phyloP scores from a whole-genome alignment of 169 alveolate genomes.

The Plasmodium berghei region DNA sequence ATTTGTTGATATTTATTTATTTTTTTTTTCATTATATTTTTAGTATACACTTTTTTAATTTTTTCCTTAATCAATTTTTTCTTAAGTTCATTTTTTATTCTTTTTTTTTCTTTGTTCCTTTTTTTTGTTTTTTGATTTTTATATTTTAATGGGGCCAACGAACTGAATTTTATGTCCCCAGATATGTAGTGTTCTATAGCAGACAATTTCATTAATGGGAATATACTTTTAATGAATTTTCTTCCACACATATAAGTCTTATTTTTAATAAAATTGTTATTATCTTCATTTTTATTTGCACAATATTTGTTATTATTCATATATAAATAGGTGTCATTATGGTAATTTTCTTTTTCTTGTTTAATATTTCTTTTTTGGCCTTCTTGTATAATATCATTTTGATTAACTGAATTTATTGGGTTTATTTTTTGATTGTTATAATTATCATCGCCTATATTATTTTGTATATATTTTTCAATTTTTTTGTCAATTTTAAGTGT shows the following conservation, averaged over 20 bases:
- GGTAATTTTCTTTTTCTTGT: not conserved
- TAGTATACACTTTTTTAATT: conserved; percentile 49
- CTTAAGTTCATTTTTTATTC: conserved; percentile 39
- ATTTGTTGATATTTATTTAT: conserved; percentile 25
- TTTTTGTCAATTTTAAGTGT: conserved; percentile 68
- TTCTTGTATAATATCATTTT: not conserved
- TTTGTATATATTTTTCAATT: conserved; percentile 49
- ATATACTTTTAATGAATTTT: conserved; percentile 67
- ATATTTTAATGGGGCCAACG: conserved; percentile 70
- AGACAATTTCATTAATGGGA: conserved; percentile 71
- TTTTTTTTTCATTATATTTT: conserved; percentile 25
- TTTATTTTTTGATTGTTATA: conserved; percentile 1
- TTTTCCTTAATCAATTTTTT: conserved; percentile 42
- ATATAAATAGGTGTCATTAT: not conserved
- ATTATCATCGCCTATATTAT: conserved; percentile 8
- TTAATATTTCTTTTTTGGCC: not conserved
- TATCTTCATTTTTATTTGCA: not conserved
- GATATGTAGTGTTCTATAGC: conserved; percentile 72
- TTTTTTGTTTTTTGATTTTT: conserved; percentile 4
- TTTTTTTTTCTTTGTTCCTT: conserved; percentile 39
- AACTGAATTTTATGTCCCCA: conserved; percentile 73
- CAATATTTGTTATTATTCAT: not conserved
- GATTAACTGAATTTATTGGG: not conserved
- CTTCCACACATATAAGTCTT: conserved; percentile 40
- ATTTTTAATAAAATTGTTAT: conserved; percentile 2